Percentiles rank a stretch among this genome's conserved stretches.
Conservation (phyloP, 768 basidiomycete genomes). For the Lanmaoa rubissima region DNA sequence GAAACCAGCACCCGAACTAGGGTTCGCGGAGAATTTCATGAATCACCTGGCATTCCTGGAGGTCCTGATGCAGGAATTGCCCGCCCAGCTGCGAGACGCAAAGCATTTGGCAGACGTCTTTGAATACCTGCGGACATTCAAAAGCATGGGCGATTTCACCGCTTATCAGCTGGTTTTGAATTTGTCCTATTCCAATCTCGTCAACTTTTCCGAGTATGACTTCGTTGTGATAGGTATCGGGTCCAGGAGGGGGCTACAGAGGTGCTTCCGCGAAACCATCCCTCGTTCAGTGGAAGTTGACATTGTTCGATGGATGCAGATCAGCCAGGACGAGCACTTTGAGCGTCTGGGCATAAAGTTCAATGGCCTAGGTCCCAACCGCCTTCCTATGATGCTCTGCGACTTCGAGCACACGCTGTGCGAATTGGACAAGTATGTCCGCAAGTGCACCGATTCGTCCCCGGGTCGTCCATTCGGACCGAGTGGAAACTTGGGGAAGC, state of each 20-base stretch:
- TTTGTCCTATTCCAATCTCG: constrained; percentile 52
- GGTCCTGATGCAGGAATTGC: constrained; percentile 58
- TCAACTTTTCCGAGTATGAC: constrained; percentile 65
- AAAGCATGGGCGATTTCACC: constrained; percentile 73
- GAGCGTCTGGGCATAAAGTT: constrained; percentile 54
- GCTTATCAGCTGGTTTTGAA: constrained; percentile 66
- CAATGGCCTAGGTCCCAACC: constrained; percentile 47
- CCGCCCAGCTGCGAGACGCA: constrained; percentile 46
- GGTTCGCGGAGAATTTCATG: constrained; percentile 43
- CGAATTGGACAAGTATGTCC: constrained; percentile 77
- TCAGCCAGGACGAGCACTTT: constrained; percentile 61
- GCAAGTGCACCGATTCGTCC: constrained; percentile 33
- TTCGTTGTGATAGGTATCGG: constrained; percentile 72
- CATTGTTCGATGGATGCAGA: constrained; percentile 62
- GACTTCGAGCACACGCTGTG: constrained; percentile 81
- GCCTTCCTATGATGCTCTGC: constrained; percentile 55
- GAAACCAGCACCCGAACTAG: constrained; percentile 64
- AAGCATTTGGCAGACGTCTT: constrained; percentile 62
- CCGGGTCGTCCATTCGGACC: constrained; percentile 39
- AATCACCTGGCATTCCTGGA: constrained; percentile 67
- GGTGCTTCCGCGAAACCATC: constrained; percentile 57
- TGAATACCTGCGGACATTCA: constrained; percentile 56
- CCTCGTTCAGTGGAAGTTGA: constrained; percentile 47
- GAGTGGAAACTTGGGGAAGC: constrained; percentile 24
- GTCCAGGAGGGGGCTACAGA: constrained; percentile 59